Evolutionary conservation across 164 flowering plant species (phyloP).

Genomic region (Nymphaea colorata): DNA sequence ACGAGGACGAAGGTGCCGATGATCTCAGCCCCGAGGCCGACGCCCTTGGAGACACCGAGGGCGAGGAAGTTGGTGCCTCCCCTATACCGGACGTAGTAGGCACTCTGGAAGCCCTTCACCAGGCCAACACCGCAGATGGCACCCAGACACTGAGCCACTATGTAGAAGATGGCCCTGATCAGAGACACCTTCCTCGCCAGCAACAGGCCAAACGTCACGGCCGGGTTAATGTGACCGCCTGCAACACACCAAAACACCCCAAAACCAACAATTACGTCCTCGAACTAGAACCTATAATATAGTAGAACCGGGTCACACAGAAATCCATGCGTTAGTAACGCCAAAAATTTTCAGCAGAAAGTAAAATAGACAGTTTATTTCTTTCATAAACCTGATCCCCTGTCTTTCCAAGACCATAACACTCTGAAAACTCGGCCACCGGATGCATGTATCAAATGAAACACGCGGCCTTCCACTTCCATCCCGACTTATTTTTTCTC

Average conservation of each 20-base stretch:
- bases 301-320: too few species aligned
- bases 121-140: slow-evolving; percentile 47
- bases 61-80: slow-evolving; percentile 46
- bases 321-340: too few species aligned
- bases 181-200: slow-evolving; percentile 47
- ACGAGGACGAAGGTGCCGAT: slow-evolving; percentile 56
- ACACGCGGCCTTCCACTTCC: too few species aligned
- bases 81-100: slow-evolving; percentile 24
- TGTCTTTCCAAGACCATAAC: too few species aligned
- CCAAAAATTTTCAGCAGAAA: too few species aligned
- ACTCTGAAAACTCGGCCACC: too few species aligned
- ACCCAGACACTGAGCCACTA: slow-evolving; percentile 54
- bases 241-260: not conserved
- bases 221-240: slow-evolving; percentile 25
- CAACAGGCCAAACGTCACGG: slow-evolving; percentile 55
- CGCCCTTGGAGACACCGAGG: slow-evolving; percentile 35
- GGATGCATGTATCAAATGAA: too few species aligned
- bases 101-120: slow-evolving; percentile 43
- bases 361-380: too few species aligned
- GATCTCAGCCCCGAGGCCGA: slow-evolving; percentile 50
- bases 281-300: too few species aligned
- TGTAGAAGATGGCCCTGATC: slow-evolving; percentile 46
- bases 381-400: too few species aligned
- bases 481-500: too few species aligned
- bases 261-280: not conserved